Percentiles rank a stretch among this genome's conserved stretches.
Conservation (phyloP, 169 alveolate genomes). For the Plasmodium billcollinsi region DNA sequence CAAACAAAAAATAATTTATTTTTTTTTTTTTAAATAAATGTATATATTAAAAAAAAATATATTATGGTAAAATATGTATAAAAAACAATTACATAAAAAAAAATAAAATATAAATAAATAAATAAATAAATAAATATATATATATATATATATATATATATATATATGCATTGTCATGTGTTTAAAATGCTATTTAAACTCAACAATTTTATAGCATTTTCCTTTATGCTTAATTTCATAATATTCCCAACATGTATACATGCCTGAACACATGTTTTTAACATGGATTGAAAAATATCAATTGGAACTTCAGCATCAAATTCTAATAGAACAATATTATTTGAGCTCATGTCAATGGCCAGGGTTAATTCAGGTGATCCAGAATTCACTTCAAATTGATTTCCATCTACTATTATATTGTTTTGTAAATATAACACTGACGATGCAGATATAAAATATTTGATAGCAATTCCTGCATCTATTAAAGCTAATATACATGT, state of each 20-base stretch:
- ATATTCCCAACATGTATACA: constrained; percentile 52
- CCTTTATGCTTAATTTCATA: constrained; percentile 68
- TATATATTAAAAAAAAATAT: background rate
- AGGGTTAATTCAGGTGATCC: constrained; percentile 73
- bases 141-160: background rate
- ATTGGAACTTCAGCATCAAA: constrained; percentile 77
- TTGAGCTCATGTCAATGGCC: constrained; percentile 60
- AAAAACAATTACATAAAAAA: background rate
- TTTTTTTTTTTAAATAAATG: constrained; percentile 2
- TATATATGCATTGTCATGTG: constrained; percentile 7
- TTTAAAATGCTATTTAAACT: constrained; percentile 45
- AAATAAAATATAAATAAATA: constrained; percentile 1
- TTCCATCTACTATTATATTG: constrained; percentile 61
- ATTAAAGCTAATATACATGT: constrained; percentile 84
- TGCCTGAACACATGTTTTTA: constrained; percentile 42
- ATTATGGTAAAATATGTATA: background rate
- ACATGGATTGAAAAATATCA: constrained; percentile 68
- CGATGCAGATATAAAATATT: constrained; percentile 82
- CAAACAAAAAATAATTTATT: constrained; percentile 17
- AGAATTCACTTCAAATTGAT: constrained; percentile 68
- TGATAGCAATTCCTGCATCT: constrained; percentile 87
- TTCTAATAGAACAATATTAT: constrained; percentile 60
- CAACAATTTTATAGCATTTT: constrained; percentile 62
- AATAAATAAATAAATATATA: background rate
- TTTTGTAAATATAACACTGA: constrained; percentile 81